Percentiles rank a stretch among this genome's conserved stretches.
Evolutionary conservation across 2,329 filamentous ascomycete genomes (phyloP).

Genomic region (Huntiella decipiens): DNA sequence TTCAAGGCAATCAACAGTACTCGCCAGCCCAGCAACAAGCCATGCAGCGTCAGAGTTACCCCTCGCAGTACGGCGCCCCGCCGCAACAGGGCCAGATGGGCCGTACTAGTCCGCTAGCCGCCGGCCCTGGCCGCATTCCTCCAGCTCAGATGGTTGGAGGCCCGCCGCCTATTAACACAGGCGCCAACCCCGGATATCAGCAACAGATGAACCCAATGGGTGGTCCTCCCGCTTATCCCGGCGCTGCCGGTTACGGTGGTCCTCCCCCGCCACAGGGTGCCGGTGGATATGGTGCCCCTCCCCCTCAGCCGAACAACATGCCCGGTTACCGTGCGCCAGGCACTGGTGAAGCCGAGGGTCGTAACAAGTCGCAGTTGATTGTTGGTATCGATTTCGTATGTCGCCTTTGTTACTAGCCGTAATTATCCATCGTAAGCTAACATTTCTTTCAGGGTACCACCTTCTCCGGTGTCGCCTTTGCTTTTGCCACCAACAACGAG

Average conservation of each 20-base stretch:
- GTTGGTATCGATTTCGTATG: constrained; percentile 96
- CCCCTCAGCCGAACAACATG: constrained; percentile 8
- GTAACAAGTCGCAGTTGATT: constrained; percentile 91
- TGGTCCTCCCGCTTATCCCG: constrained; percentile 24
- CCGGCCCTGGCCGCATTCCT: constrained; percentile 33
- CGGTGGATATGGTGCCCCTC: constrained; percentile 18
- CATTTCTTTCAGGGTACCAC: constrained; percentile 58
- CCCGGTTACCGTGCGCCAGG: constrained; percentile 15
- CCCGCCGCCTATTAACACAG: constrained; percentile 48
- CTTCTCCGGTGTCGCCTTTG: constrained; percentile 92
- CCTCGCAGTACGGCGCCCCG: constrained; percentile 7
- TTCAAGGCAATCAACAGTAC: not conserved
- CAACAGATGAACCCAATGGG: constrained; percentile 17
- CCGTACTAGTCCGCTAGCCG: constrained; percentile 33
- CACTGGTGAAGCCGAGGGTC: constrained; percentile 50
- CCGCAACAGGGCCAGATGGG: constrained; percentile 18
- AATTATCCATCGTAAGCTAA: not conserved
- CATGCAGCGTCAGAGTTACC: constrained; percentile 40
- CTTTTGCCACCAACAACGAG: constrained; percentile 92
- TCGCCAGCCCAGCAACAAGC: constrained; percentile 18
- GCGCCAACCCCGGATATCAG: constrained; percentile 34
- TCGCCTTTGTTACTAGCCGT: constrained; percentile 4
- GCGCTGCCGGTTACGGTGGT: constrained; percentile 26
- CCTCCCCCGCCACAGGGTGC: constrained; percentile 29
- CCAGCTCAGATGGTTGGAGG: constrained; percentile 43